Base-by-base conservation (phyloP, 2,329 filamentous ascomycete genomes). In the Pseudogymnoascus sp. region DNA sequence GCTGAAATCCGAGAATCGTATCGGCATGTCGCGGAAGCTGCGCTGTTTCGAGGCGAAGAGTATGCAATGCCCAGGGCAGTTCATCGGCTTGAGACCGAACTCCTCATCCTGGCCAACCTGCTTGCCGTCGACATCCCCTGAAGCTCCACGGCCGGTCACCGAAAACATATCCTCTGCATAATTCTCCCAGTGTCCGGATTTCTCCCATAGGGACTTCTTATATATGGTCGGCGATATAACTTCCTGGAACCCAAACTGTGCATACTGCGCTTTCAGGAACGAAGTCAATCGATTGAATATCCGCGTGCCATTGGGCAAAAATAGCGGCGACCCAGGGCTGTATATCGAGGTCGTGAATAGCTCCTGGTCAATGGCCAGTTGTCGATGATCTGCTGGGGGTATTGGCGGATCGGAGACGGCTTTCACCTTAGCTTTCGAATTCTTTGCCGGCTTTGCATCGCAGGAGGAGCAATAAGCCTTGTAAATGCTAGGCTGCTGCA, bases 101-200 rank as follows among this genome's bases (percentile, higher is more conserved):
- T 90, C 88, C 67, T 88, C 86, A 65, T 84, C 82, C 66, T 87
- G 84, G 19, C 79, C 81, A 6, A 74, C 66, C 65, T 84, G 79
- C 2, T 74, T 74, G 5, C 76, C 75, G 35, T 77, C 71, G 56
- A 64, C 69, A 43, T 70, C 66, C 8, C 68, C 69, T 3, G 63
- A 64, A 6, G 71, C 69, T 14, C 70, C 70, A 33, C 71, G 66
- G 11, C 85, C 84, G 10, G 79, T 85, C 28, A 96, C 91, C 62
- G 89, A 87, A 75, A 93, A 96, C 92, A 96, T 96, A 72, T 96
- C 91, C 71, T 96, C 88, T 64, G 90, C 88, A 77, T 96, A 96
- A 74, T 96, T 96, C 62, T 93, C 87, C 81, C 93, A 86, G 69
- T 96, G 91, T 2, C 91, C 91, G 0, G 90, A 95, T 68, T 87